Conservation (phyloP, 2,329 filamentous ascomycete species). For the Monosporascus sp. region DNA sequence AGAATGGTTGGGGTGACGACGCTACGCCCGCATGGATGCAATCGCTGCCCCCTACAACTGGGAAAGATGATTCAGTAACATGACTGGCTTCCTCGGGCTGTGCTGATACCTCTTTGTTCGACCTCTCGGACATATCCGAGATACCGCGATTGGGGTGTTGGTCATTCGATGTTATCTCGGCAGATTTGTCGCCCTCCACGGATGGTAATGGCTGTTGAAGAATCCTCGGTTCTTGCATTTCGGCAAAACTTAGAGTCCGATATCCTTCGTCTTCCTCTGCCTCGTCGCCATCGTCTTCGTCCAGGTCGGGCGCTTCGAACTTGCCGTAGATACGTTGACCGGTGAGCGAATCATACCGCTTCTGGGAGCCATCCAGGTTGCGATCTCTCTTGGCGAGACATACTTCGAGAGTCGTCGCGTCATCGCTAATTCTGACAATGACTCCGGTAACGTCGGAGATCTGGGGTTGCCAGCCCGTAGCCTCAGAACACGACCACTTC, state of each 20-base stretch:
- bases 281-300: slow-evolving; percentile 53
- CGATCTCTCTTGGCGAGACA: slow-evolving; percentile 66
- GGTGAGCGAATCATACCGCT: slow-evolving; percentile 58
- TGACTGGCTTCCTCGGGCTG: background rate
- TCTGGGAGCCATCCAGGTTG: slow-evolving; percentile 48
- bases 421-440: slow-evolving; percentile 50
- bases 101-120: background rate
- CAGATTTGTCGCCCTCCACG: slow-evolving; percentile 1
- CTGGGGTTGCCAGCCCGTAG: slow-evolving; percentile 62
- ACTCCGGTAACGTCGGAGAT: slow-evolving; percentile 61
- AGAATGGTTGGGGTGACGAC: background rate
- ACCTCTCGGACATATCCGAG: background rate
- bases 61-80: background rate
- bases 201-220: slow-evolving; percentile 38
- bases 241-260: slow-evolving; percentile 53
- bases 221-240: slow-evolving; percentile 65
- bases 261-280: slow-evolving; percentile 53
- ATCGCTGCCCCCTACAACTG: background rate
- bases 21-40: background rate
- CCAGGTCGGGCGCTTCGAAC: slow-evolving; percentile 67
- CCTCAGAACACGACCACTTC: slow-evolving; percentile 54
- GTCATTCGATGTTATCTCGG: background rate
- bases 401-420: slow-evolving; percentile 49
- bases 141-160: background rate
- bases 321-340: slow-evolving; percentile 71